phyloP scores from a whole-genome alignment of 148 eudicot genomes.

The Diospyros kaki region DNA sequence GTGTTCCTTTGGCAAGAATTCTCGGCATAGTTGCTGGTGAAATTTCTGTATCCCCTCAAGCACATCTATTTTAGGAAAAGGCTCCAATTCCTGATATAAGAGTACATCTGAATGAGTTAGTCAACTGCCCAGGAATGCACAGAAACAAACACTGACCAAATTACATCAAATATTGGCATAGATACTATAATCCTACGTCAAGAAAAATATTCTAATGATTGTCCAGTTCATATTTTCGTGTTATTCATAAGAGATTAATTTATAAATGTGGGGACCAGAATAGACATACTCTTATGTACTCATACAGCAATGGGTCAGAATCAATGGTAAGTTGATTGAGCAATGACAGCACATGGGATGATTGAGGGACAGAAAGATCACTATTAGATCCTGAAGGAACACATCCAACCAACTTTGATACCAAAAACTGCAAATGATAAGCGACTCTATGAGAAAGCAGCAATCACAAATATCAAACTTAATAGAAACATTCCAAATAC shows the following conservation, averaged over 20 bases:
- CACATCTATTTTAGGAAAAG: conserved; percentile 63
- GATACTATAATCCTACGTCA: background rate
- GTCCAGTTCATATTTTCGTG: background rate
- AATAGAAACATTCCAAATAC: background rate
- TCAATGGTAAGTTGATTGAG: conserved; percentile 75
- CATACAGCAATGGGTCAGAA: conserved; percentile 74
- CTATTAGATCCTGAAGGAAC: conserved; percentile 27
- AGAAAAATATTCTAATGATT: conserved; percentile 1
- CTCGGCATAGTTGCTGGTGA: conserved; percentile 59
- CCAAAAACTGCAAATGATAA: conserved; percentile 55
- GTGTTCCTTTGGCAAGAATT: conserved; percentile 71
- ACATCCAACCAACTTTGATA: conserved; percentile 76
- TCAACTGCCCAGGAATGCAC: background rate
- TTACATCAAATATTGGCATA: background rate
- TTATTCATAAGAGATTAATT: background rate
- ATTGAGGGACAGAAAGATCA: conserved; percentile 32
- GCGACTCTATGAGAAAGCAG: background rate
- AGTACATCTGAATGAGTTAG: conserved; percentile 1
- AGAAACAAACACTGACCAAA: conserved; percentile 1
- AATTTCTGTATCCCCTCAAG: conserved; percentile 63
- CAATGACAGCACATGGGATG: conserved; percentile 66
- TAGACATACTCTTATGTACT: conserved; percentile 65
- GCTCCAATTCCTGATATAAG: conserved; percentile 68
- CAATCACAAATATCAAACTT: background rate
- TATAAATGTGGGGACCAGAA: conserved; percentile 8